Evolutionary conservation across 352 stramenopile genomes (phyloP).

Genomic region (Phytophthora tentaculata): DNA sequence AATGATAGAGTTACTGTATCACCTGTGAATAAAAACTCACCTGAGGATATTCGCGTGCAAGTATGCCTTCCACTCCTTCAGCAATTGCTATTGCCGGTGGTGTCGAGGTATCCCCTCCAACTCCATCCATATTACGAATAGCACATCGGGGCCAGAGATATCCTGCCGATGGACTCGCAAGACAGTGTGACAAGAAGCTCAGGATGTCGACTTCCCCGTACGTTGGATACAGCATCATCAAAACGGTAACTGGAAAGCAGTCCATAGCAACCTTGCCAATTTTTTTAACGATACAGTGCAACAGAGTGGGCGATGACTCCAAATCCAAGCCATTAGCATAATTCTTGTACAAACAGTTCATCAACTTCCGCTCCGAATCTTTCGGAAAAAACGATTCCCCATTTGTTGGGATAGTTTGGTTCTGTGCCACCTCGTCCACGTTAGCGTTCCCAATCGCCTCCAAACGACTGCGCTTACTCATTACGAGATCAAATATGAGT

Average conservation of each 20-base stretch:
- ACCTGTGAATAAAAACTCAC: slow-evolving; percentile 23
- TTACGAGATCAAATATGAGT: slow-evolving; percentile 43
- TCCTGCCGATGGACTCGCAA: slow-evolving; percentile 22
- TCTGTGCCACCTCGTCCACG: not conserved
- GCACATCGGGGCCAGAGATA: slow-evolving; percentile 51
- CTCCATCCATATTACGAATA: not conserved
- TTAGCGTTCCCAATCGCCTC: slow-evolving; percentile 1
- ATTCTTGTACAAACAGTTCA: slow-evolving; percentile 75
- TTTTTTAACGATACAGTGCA: slow-evolving; percentile 61
- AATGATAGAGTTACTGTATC: not conserved
- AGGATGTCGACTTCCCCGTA: slow-evolving; percentile 47
- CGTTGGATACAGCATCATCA: slow-evolving; percentile 61
- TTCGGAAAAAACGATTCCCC: slow-evolving; percentile 30
- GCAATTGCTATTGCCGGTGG: slow-evolving; percentile 28
- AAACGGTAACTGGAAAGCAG: slow-evolving; percentile 55
- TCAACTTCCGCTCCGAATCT: slow-evolving; percentile 54
- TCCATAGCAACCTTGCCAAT: slow-evolving; percentile 56
- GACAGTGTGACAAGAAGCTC: slow-evolving; percentile 39
- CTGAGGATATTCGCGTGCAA: slow-evolving; percentile 58
- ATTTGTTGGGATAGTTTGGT: not conserved
- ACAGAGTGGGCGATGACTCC: slow-evolving; percentile 44
- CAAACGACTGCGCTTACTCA: slow-evolving; percentile 47
- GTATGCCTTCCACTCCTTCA: slow-evolving; percentile 51
- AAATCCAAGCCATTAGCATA: slow-evolving; percentile 51
- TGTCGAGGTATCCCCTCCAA: not conserved